Evolutionary conservation across 1,139 yeast genomes (phyloP).

Genomic region (Trichomonascaceae sp.): DNA sequence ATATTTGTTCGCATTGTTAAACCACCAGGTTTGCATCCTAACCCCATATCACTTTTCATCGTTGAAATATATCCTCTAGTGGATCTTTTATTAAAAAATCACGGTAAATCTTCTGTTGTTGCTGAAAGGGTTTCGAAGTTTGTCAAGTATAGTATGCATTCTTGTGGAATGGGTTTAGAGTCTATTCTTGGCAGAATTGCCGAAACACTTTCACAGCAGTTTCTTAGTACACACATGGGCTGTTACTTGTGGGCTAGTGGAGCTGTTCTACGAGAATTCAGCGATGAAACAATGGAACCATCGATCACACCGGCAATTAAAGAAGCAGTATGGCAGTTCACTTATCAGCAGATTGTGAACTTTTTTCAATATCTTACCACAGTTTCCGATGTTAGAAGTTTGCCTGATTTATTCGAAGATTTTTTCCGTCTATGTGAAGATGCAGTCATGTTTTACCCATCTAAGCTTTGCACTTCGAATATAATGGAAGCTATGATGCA

Average conservation of each 20-base stretch:
- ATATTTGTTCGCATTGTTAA: slow-evolving; percentile 59
- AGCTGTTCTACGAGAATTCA: slow-evolving; percentile 68
- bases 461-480: slow-evolving; percentile 47
- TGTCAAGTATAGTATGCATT: slow-evolving; percentile 58
- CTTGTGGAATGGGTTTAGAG: slow-evolving; percentile 58
- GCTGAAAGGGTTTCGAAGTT: slow-evolving; percentile 73
- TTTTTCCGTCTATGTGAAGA: slow-evolving; percentile 82
- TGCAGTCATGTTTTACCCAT: slow-evolving; percentile 71
- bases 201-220: slow-evolving; percentile 56
- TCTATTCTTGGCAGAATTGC: slow-evolving; percentile 63
- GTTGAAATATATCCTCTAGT: slow-evolving; percentile 58
- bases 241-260: slow-evolving; percentile 93
- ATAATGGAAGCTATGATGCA: slow-evolving; percentile 54
- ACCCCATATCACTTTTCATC: slow-evolving; percentile 56
- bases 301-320: slow-evolving; percentile 26
- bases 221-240: slow-evolving; percentile 62
- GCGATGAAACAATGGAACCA: slow-evolving; percentile 41
- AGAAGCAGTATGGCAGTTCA: slow-evolving; percentile 47
- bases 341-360: slow-evolving; percentile 40
- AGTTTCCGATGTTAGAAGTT: slow-evolving; percentile 33
- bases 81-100: slow-evolving; percentile 43
- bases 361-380: slow-evolving; percentile 36
- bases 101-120: slow-evolving; percentile 48
- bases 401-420: slow-evolving; percentile 80
- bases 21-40: slow-evolving; percentile 25